These are phyloP conservation scores for Gossypium herbaceum DNA, from an alignment of 345 rosid genomes.

Conservation along the genomic window DNA sequence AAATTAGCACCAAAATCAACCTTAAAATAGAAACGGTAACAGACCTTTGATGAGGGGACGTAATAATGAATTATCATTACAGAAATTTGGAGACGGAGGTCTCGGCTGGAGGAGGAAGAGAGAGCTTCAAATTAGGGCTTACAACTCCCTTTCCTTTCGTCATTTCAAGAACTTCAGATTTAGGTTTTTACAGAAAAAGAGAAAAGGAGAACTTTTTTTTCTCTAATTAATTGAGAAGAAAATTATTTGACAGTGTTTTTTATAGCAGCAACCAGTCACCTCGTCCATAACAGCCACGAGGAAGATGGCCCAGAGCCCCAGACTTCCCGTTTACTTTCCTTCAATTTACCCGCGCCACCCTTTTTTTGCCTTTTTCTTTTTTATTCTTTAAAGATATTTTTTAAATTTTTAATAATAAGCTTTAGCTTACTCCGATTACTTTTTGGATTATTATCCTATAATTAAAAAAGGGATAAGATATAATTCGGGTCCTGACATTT, in stretches of 20 bases:
- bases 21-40: not conserved
- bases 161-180: slow-evolving; percentile 21
- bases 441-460: too few relatives aligned
- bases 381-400: too few relatives aligned
- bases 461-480: too few relatives aligned
- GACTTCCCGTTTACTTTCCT: slow-evolving; percentile 8
- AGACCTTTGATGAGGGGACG: not conserved
- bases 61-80: slow-evolving; percentile 23
- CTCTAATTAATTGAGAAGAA: too few relatives aligned
- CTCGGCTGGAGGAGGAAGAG: slow-evolving; percentile 47
- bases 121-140: slow-evolving; percentile 41
- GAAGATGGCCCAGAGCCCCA: not conserved
- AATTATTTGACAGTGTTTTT: too few relatives aligned
- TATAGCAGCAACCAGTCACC: too few relatives aligned
- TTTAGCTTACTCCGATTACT: too few relatives aligned
- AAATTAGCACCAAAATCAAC: slow-evolving; percentile 11
- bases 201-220: too few relatives aligned
- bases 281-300: not conserved
- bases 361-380: too few relatives aligned
- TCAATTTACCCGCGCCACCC: not conserved
- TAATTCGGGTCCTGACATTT: too few relatives aligned
- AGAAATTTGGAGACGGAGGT: slow-evolving; percentile 51
- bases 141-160: slow-evolving; percentile 32
- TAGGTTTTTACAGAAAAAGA: too few relatives aligned
- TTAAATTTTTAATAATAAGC: too few relatives aligned